A percentile compares a stretch with the other conserved stretches of the same genome.
These are phyloP conservation scores for Chiua virens DNA, from an alignment of 768 basidiomycete genomes.

Conservation along the genomic window DNA sequence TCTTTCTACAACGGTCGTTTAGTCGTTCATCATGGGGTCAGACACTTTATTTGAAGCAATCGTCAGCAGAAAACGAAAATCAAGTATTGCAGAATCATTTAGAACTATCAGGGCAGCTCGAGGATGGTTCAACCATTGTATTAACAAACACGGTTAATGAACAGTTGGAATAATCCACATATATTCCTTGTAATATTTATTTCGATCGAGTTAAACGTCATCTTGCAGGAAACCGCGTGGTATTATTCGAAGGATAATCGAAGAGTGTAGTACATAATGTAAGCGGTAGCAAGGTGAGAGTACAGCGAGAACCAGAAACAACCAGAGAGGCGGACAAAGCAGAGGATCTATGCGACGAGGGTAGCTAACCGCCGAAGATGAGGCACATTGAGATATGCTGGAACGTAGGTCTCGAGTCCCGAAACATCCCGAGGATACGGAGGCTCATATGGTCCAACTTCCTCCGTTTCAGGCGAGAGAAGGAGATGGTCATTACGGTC, in stretches of 20 bases:
- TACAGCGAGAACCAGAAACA: background rate
- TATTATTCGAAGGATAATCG: slow-evolving; percentile 17
- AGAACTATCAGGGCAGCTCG: slow-evolving; percentile 48
- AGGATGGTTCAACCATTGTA: slow-evolving; percentile 46
- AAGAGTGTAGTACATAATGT: slow-evolving; percentile 21
- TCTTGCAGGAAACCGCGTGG: background rate
- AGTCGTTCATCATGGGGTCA: slow-evolving; percentile 33
- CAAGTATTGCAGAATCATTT: slow-evolving; percentile 47
- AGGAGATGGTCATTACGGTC: slow-evolving; percentile 97
- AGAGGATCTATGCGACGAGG: slow-evolving; percentile 61
- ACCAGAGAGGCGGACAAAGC: background rate
- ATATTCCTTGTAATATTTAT: background rate
- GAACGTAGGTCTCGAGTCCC: slow-evolving; percentile 94
- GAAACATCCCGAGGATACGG: slow-evolving; percentile 94
- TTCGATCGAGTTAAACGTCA: background rate
- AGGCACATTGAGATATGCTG: slow-evolving; percentile 87
- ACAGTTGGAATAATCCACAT: too few relatives aligned
- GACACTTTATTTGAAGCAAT: slow-evolving; percentile 42
- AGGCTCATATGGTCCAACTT: slow-evolving; percentile 93
- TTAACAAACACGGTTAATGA: slow-evolving; percentile 8
- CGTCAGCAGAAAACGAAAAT: slow-evolving; percentile 24
- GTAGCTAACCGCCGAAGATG: slow-evolving; percentile 87
- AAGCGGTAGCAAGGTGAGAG: slow-evolving; percentile 8
- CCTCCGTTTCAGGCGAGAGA: slow-evolving; percentile 94
- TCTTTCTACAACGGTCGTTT: background rate